phyloP scores from a whole-genome alignment of 1,284 basidiomycete genomes.

The Waitea zeae region DNA sequence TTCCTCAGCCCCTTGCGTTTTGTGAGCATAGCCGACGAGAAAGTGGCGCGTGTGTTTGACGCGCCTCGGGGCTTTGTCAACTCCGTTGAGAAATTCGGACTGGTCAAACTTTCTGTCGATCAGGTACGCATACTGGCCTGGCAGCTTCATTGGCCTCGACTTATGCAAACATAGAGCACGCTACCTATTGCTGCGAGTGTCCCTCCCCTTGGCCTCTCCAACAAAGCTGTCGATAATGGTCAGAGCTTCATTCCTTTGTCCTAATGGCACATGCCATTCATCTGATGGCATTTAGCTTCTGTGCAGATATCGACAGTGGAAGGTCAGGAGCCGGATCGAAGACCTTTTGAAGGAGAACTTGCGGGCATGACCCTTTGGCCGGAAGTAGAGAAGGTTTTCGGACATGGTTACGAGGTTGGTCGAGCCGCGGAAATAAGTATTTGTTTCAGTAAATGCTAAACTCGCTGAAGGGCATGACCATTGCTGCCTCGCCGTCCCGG shows the following conservation, averaged over 20 bases:
- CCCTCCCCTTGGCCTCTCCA: constrained; percentile 63
- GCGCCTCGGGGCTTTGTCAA: constrained; percentile 68
- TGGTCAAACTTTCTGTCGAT: constrained; percentile 26
- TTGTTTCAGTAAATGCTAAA: too few species aligned
- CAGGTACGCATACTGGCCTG: constrained; percentile 2
- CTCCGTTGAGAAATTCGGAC: constrained; percentile 28
- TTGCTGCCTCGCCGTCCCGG: constrained; percentile 55
- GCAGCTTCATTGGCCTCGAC: not conserved
- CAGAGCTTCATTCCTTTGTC: too few species aligned
- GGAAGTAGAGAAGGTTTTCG: constrained; percentile 93
- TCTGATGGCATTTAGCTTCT: too few species aligned
- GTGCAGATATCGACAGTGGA: too few species aligned
- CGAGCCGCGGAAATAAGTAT: constrained; percentile 3
- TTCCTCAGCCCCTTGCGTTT: constrained; percentile 68
- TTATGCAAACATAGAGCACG: constrained; percentile 11
- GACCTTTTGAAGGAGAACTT: constrained; percentile 72
- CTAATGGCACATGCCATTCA: too few species aligned
- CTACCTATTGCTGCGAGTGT: constrained; percentile 47
- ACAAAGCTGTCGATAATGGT: constrained; percentile 49
- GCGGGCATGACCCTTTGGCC: constrained; percentile 88
- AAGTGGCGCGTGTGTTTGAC: constrained; percentile 82
- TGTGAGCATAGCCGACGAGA: constrained; percentile 83
- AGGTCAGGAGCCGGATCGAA: too few species aligned
- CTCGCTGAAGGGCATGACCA: constrained; percentile 45
- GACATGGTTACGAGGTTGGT: constrained; percentile 87